Evolutionary conservation across 2,329 filamentous ascomycete species (phyloP), one percentile per base, ranked within the genome.

Genomic region (Diaporthe destruens): DNA sequence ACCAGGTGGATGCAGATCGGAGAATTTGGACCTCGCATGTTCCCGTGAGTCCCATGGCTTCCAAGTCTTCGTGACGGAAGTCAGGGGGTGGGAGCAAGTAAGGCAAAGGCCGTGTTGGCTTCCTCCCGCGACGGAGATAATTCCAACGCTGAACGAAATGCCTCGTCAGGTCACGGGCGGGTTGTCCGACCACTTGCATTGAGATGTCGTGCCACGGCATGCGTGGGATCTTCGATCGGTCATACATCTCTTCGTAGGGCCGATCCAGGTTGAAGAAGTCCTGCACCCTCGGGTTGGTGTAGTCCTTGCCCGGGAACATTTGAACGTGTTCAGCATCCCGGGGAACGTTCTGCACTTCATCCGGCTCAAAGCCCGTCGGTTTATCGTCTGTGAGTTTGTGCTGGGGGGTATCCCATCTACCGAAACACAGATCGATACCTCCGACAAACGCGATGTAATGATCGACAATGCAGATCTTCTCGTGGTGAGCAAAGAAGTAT

Each of bases 131-230:
- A 63, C 98, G 89, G 53, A 99, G 91, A 77, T 98, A 98, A 81
- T 98, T 98, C 96, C 96, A 99, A 74, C 96, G 90, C 82, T 99
- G 96, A 6, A 98, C 95, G 79, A 99, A 99, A 82, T 98, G 96
- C 29, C 96, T 91, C 2, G 95, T 98, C 75, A 98, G 85, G 83
- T 99, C 96, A 76, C 96, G 90, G 16, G 96, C 96, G 3, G 96
- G 96, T 80, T 98, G 96, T 5, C 96, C 96, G 55, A 98, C 95
- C 54, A 99, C 92, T 82, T 98, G 96, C 96, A 99, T 98, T 3
- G 93, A 91, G 75, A 99, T 95, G 81, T 99, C 96, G 79, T 99
- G 96, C 96, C 96, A 99, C 1, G 96, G 96, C 96, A 98, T 99
- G 74, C 96, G 88, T 1, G 96, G 95, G 23, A 96, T 89, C 80